Evolutionary conservation across 768 basidiomycete genomes (phyloP).

Genomic region (Boletus bicolor): DNA sequence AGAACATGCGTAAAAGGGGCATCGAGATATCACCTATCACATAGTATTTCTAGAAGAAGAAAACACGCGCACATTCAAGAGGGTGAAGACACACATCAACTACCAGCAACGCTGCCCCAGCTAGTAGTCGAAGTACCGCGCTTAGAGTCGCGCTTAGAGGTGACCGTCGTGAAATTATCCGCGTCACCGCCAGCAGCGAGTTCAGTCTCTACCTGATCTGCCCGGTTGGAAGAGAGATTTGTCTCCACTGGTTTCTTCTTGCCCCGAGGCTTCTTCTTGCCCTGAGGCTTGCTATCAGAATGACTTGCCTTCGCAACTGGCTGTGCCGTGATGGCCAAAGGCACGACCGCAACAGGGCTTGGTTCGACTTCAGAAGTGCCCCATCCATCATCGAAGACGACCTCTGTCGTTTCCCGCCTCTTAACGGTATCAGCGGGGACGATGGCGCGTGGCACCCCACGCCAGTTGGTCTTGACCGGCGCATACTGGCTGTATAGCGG

Average conservation of each 20-base stretch:
- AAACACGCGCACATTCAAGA: background rate
- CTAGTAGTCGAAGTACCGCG: conserved; percentile 14
- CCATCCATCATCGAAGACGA: conserved; percentile 15
- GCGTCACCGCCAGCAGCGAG: background rate
- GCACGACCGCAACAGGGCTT: conserved; percentile 6
- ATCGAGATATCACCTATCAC: background rate
- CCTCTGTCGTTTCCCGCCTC: conserved; percentile 18
- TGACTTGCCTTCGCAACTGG: conserved; percentile 7
- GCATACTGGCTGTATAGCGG: conserved; percentile 22
- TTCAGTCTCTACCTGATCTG: conserved; percentile 28
- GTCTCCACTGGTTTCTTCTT: conserved; percentile 10
- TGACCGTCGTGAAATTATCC: background rate
- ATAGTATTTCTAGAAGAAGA: background rate
- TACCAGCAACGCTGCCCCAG: conserved; percentile 16
- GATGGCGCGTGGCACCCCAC: conserved; percentile 27
- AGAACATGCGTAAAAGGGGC: background rate
- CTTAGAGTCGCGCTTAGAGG: conserved; percentile 13
- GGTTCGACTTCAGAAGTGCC: conserved; percentile 16
- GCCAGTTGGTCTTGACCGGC: conserved; percentile 32
- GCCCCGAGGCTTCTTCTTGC: background rate
- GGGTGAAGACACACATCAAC: background rate
- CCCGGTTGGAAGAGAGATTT: conserved; percentile 15
- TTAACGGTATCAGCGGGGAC: conserved; percentile 25
- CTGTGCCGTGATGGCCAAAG: conserved; percentile 15
- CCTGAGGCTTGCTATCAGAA: background rate